Base-by-base conservation (phyloP, 2,329 filamentous ascomycete species). In the Lasiodiplodia hormozganensis region DNA sequence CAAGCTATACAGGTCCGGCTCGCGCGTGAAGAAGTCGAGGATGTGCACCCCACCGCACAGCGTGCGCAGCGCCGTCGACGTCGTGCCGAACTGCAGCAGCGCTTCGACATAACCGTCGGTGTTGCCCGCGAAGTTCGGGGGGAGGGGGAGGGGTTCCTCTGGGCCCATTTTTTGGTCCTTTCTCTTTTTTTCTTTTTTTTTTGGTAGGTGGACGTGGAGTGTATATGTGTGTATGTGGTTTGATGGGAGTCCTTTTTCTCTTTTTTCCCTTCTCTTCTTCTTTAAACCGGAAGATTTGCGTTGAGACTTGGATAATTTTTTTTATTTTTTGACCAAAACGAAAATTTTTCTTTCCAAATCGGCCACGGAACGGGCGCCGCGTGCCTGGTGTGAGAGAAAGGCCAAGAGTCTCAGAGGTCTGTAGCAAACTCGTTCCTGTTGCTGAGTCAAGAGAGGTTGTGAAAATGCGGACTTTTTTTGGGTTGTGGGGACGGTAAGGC, bases 1-100 rank as follows among this genome's bases (percentile, higher is more conserved):
- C 1, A 87, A 85, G 65, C 91, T 88, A 78, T 97, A 99, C 0
- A 97, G 85, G 71, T 93, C 91, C 5, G 93, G 92, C 58, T 93
- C 88, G 52, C 89, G 88, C 2, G 94, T 97, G 82, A 97, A 93
- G 81, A 99, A 98, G 78, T 99, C 96, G 68, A 98, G 86, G 71
- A 99, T 94, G 77, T 99, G 96, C 0, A 98, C 92, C n/a, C 95
- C 94, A 66, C 96, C 96, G 76, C 94, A 97, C n/a, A 99, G 85
- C 31, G 92, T 93, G 72, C 93, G 91, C 73, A 97, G 94, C 1
- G 93, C 84, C 66, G 90, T 87, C 56, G 91, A 92, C 2, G 88
- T 89, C 6, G 89, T 89, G 1, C 90, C 87, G 74, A 98, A 97
- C 23, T 88, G 78, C 31, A 98, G 85, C 14, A 98, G 87, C 21